Base-by-base conservation (phyloP, 2,329 filamentous ascomycete genomes). In the Sphaceloma murrayae region DNA sequence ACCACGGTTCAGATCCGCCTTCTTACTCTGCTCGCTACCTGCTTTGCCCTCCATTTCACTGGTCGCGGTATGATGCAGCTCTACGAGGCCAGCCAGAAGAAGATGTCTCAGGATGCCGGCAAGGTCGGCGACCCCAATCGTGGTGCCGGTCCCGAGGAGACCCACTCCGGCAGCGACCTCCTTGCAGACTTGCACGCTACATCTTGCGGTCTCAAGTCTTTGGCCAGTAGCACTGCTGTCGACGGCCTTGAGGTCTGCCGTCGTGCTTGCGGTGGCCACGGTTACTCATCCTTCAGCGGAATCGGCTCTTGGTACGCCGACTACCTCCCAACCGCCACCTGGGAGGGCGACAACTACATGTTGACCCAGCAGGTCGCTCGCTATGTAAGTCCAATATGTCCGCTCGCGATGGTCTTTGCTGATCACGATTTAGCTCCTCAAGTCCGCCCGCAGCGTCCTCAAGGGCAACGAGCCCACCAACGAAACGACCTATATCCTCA, bases 321-420 rank as follows among this genome's bases (percentile, higher is more conserved):
- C 59, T 85, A 86, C 58, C 69, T 86, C 1, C 81, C 83, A 11
- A 82, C 75, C 0, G 65, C 69, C 3, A 84, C 80, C 7, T 84
- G 79, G 78, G 82, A 86, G 59, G 82, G 82, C 33, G 82, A 85
- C 65, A 85, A 85, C 67, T 86, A 83, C 67, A 85, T 87, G 82
- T 68, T 87, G 48, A 84, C 80, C 7, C 82, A 87, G 61, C 82
- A 87, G 64, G 82, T 86, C 2, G 79, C 80, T 2, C 74, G 81
- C 47, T 86, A 86, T 56, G 67, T 73, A 63, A 61, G 68, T 63
- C 29, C 10, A 4, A 34, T 11, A 27, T 17, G 8, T 30, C 10
- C 6, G n/a, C 8, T n/a, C 13, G 30, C 14, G 16, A 16, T 21
- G 1, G 30, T 10, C 7, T 17, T n/a, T 3, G 14, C 39, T 45